phyloP scores from a whole-genome alignment of 2,329 filamentous ascomycete genomes.

The Alternaria arborescens region DNA sequence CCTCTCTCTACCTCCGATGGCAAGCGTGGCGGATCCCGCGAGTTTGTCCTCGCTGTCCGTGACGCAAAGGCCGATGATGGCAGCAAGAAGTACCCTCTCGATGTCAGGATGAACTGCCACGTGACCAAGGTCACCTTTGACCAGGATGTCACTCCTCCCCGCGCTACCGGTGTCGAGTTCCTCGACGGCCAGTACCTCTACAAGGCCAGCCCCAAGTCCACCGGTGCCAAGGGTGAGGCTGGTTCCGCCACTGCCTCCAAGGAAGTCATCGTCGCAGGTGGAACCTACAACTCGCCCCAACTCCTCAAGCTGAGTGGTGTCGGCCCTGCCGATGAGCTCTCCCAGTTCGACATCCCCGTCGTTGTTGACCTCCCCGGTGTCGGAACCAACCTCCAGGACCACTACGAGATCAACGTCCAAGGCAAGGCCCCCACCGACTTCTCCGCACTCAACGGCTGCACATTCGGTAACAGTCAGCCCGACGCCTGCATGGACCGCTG shows the following conservation, averaged over 20 bases:
- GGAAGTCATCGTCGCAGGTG: constrained; percentile 51
- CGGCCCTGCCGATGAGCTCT: constrained; percentile 63
- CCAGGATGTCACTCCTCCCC: constrained; percentile 66
- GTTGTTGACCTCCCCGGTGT: constrained; percentile 68
- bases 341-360: constrained; percentile 62
- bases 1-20: constrained; percentile 62
- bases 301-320: constrained; percentile 72
- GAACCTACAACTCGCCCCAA: constrained; percentile 70
- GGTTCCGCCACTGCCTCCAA: constrained; percentile 46
- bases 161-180: constrained; percentile 55
- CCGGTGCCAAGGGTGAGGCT: constrained; percentile 45
- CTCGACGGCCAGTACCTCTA: constrained; percentile 55
- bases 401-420: constrained; percentile 61
- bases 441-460: constrained; percentile 52
- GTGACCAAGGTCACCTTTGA: constrained; percentile 74
- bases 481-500: constrained; percentile 59
- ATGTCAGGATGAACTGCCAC: constrained; percentile 67
- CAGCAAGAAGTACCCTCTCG: constrained; percentile 64
- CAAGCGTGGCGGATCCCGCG: constrained; percentile 63
- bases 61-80: constrained; percentile 61
- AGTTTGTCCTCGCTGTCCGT: constrained; percentile 63
- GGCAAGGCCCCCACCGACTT: constrained; percentile 54
- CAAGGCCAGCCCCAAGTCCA: constrained; percentile 51
- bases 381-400: constrained; percentile 71
- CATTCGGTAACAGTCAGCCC: constrained; percentile 48